These are phyloP conservation scores for Herpetospermum pedunculosum DNA, from an alignment of 306 rosid genomes.

Conservation along the genomic window DNA sequence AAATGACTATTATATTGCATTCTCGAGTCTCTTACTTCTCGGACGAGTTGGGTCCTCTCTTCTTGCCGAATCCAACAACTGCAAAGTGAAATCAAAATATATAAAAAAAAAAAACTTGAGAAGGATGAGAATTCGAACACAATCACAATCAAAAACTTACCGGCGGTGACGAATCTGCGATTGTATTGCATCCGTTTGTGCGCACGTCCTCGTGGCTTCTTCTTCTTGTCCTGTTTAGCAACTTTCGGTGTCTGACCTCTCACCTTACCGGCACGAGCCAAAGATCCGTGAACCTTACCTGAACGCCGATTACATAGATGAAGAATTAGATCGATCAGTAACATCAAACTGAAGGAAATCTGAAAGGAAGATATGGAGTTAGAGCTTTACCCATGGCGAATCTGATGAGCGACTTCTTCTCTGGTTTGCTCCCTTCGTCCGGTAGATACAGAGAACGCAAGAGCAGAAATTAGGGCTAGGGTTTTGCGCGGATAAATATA, in stretches of 20 bases:
- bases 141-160: not conserved
- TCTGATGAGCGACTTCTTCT: not conserved
- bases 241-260: slow-evolving; percentile 52
- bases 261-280: slow-evolving; percentile 59
- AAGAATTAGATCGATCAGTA: not conserved
- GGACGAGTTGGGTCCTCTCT: slow-evolving; percentile 12
- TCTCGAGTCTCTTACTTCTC: slow-evolving; percentile 6
- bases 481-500: not conserved
- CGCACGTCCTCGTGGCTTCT: slow-evolving; percentile 48
- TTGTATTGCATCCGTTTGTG: slow-evolving; percentile 52
- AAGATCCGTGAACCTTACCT: slow-evolving; percentile 55
- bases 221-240: slow-evolving; percentile 52
- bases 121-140: not conserved
- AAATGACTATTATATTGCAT: not conserved
- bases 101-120: not conserved
- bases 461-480: not conserved
- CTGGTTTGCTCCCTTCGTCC: not conserved
- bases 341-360: not conserved
- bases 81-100: not conserved
- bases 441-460: not conserved
- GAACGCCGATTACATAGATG: not conserved
- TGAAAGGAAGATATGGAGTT: not conserved
- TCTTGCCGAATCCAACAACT: slow-evolving; percentile 13
- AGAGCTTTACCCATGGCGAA: not conserved
- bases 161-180: slow-evolving; percentile 46